phyloP scores from a whole-genome alignment of 768 basidiomycete genomes.

The Glaciozyma antarctica region DNA sequence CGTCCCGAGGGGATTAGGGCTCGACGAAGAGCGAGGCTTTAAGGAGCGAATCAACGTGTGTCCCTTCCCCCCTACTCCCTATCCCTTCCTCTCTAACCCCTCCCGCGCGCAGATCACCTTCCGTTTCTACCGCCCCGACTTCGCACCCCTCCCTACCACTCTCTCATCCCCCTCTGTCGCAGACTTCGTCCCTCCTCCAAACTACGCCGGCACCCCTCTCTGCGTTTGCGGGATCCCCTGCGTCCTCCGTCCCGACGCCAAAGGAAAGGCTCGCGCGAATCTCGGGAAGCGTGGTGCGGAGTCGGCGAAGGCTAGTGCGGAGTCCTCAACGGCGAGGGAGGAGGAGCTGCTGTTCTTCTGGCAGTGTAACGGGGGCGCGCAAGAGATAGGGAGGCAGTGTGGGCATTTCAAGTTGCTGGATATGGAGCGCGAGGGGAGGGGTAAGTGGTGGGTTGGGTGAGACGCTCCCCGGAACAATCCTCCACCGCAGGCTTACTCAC shows the following conservation, averaged over 20 bases:
- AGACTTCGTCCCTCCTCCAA: not conserved
- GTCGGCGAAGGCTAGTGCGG: not conserved
- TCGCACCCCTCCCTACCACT: conserved; percentile 15
- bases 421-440: conserved; percentile 18
- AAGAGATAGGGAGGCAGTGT: conserved; percentile 32
- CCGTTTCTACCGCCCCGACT: conserved; percentile 35
- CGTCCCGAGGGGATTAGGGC: conserved; percentile 4
- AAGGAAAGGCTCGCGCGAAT: conserved; percentile 2
- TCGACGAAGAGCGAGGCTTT: conserved; percentile 5
- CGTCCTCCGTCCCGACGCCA: conserved; percentile 32
- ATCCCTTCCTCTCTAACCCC: not conserved
- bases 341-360: conserved; percentile 31
- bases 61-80: not conserved
- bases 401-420: conserved; percentile 26
- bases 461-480: too few species aligned
- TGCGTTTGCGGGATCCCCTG: conserved; percentile 32
- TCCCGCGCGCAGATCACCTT: conserved; percentile 25
- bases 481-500: too few species aligned
- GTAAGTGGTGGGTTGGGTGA: conserved; percentile 7
- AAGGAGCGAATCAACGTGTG: conserved; percentile 34
- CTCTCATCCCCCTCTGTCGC: not conserved
- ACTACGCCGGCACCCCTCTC: conserved; percentile 26
- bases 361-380: conserved; percentile 30
- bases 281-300: not conserved
- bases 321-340: not conserved